phyloP scores from a whole-genome alignment of 1,284 basidiomycete genomes.

The Fistulinella cinereoalba region DNA sequence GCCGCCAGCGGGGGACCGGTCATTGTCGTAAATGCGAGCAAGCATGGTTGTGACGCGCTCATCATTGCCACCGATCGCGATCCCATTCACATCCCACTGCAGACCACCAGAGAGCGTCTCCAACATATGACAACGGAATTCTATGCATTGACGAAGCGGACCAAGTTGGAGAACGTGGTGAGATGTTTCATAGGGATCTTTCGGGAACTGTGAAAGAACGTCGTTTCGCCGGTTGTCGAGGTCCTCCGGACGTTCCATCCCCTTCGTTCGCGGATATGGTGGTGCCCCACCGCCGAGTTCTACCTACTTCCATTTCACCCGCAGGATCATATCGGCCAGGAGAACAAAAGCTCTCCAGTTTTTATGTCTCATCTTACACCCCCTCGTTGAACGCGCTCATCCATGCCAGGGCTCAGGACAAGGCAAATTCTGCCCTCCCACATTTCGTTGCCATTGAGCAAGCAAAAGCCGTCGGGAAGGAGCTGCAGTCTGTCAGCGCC shows the following conservation, averaged over 20 bases:
- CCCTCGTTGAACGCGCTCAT: slow-evolving; percentile 30
- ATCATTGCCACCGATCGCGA: not conserved
- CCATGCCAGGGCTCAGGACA: slow-evolving; percentile 10
- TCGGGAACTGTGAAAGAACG: not conserved
- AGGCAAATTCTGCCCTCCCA: not conserved
- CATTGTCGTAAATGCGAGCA: no score
- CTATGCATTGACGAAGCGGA: not conserved
- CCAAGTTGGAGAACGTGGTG: not conserved
- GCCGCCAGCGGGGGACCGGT: no score
- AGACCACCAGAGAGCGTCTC: not conserved
- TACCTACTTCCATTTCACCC: slow-evolving; percentile 11
- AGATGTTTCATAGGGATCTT: not conserved
- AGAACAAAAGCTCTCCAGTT: slow-evolving; percentile 16
- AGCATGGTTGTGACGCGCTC: no score
- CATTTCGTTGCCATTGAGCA: not conserved
- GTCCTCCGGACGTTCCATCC: not conserved
- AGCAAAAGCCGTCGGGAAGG: not conserved
- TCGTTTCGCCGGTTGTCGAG: not conserved
- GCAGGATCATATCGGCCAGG: slow-evolving; percentile 21
- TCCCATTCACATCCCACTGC: not conserved
- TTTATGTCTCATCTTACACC: slow-evolving; percentile 35
- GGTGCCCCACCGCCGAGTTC: slow-evolving; percentile 11
- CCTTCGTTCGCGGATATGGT: not conserved
- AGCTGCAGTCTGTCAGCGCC: slow-evolving; percentile 2
- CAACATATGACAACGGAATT: not conserved